Percentiles rank a stretch among this genome's conserved stretches.
phyloP scores from a whole-genome alignment of 140 eudicot species.

The Anethum foeniculum region DNA sequence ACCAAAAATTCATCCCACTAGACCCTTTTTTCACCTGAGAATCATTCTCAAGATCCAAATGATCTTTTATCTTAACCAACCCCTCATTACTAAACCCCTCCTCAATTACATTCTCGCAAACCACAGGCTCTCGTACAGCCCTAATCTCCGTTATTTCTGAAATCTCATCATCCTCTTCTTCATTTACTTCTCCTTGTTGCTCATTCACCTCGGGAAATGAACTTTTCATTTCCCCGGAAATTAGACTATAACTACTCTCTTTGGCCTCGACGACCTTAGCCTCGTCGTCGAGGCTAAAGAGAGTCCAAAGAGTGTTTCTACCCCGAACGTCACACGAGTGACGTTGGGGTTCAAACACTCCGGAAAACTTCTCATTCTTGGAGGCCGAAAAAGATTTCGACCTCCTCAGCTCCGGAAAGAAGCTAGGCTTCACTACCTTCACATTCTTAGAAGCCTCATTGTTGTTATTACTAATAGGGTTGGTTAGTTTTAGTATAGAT shows the following conservation, averaged over 20 bases:
- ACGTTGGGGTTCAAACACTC: slow-evolving; percentile 74
- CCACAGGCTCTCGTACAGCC: slow-evolving; percentile 13
- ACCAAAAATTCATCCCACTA: slow-evolving; percentile 46
- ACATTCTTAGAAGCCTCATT: slow-evolving; percentile 20
- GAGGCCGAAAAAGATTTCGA: slow-evolving; percentile 83
- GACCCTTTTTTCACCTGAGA: slow-evolving; percentile 43
- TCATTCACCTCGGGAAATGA: slow-evolving; percentile 30
- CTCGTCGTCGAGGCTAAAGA: slow-evolving; percentile 59
- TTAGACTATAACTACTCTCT: neutral
- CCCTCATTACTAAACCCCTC: slow-evolving; percentile 21
- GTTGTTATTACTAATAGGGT: slow-evolving; percentile 21
- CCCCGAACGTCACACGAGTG: slow-evolving; percentile 91
- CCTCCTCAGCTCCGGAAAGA: slow-evolving; percentile 79
- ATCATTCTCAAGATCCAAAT: slow-evolving; percentile 41
- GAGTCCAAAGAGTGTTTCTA: slow-evolving; percentile 56
- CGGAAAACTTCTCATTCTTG: slow-evolving; percentile 51
- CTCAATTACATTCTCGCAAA: neutral
- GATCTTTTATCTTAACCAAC: slow-evolving; percentile 54
- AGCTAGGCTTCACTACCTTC: slow-evolving; percentile 28
- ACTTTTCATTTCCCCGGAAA: neutral
- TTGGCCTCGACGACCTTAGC: slow-evolving; percentile 18
- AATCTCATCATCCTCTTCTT: slow-evolving; percentile 21
- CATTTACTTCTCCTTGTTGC: neutral
- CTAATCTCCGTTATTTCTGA: slow-evolving; percentile 43
- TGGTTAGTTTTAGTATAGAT: slow-evolving; percentile 36